These are phyloP conservation scores for Platanus orientalis DNA, from an alignment of 164 flowering plant species.

Conservation along the genomic window DNA sequence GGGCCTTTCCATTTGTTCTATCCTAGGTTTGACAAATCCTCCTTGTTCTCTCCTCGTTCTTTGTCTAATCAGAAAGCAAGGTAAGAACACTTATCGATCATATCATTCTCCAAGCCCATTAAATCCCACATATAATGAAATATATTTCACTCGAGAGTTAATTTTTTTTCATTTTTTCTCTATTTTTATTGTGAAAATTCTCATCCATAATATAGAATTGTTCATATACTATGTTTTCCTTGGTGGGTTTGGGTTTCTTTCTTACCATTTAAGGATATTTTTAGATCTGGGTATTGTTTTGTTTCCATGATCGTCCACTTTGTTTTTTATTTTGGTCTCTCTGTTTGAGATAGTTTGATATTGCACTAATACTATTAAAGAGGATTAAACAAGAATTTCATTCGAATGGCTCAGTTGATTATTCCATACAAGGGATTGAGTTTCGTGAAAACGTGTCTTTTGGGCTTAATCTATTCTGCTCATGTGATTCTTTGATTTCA, in stretches of 20 bases:
- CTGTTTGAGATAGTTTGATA: constrained; percentile 1
- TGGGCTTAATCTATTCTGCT: constrained; percentile 60
- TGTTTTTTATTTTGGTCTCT: not conserved
- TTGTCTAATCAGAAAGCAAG: too few relatives aligned
- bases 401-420: constrained; percentile 75
- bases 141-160: too few relatives aligned
- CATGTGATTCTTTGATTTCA: constrained; percentile 65
- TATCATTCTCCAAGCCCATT: too few relatives aligned
- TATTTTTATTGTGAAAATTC: constrained; percentile 22
- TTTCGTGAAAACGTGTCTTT: constrained; percentile 51
- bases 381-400: constrained; percentile 16
- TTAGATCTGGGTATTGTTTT: constrained; percentile 15
- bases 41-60: too few relatives aligned
- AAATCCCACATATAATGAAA: too few relatives aligned
- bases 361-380: not conserved
- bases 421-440: constrained; percentile 54
- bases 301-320: not conserved
- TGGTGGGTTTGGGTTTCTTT: constrained; percentile 3
- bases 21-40: too few relatives aligned
- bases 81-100: too few relatives aligned
- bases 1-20: too few relatives aligned
- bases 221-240: constrained; percentile 25
- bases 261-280: constrained; percentile 7
- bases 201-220: constrained; percentile 39
- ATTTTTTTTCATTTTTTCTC: not conserved